Conservation (phyloP, 176 grass and related monocot genomes). For the Tuctoria greenei region DNA sequence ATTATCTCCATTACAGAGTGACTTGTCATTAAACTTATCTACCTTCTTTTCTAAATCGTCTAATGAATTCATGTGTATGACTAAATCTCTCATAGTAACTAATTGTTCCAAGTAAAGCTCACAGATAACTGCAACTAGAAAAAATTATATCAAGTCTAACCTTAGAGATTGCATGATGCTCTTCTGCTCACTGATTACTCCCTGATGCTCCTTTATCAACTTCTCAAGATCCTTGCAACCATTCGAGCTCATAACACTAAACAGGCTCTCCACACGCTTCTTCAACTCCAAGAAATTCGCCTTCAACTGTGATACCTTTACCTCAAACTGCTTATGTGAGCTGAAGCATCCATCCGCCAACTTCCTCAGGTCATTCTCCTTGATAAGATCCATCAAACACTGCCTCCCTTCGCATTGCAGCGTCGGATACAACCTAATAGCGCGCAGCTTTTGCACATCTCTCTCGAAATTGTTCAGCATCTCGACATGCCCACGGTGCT, state of each 20-base stretch:
- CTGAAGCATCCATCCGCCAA: conserved; percentile 59
- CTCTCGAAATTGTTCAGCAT: conserved; percentile 74
- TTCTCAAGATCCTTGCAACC: conserved; percentile 73
- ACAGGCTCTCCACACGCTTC: conserved; percentile 69
- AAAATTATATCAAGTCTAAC: conserved; percentile 45
- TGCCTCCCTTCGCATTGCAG: conserved; percentile 61
- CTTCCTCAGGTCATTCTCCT: conserved; percentile 72
- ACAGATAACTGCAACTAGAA: background rate
- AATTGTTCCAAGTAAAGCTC: conserved; percentile 1
- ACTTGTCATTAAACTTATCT: background rate
- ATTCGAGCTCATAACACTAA: conserved; percentile 66
- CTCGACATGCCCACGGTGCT: conserved; percentile 61
- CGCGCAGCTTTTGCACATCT: conserved; percentile 65
- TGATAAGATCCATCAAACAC: conserved; percentile 76
- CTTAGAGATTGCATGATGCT: conserved; percentile 94
- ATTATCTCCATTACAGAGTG: conserved; percentile 3
- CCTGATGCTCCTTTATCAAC: conserved; percentile 68
- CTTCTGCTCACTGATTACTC: conserved; percentile 74
- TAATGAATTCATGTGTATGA: conserved; percentile 13
- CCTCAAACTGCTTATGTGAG: conserved; percentile 76
- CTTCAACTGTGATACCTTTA: conserved; percentile 67
- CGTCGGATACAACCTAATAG: conserved; percentile 56
- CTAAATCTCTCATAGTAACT: conserved; percentile 6
- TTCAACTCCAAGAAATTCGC: conserved; percentile 69
- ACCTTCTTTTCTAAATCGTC: conserved; percentile 3